Conservation (phyloP, 345 rosid species). For the Clarkia xantiana region DNA sequence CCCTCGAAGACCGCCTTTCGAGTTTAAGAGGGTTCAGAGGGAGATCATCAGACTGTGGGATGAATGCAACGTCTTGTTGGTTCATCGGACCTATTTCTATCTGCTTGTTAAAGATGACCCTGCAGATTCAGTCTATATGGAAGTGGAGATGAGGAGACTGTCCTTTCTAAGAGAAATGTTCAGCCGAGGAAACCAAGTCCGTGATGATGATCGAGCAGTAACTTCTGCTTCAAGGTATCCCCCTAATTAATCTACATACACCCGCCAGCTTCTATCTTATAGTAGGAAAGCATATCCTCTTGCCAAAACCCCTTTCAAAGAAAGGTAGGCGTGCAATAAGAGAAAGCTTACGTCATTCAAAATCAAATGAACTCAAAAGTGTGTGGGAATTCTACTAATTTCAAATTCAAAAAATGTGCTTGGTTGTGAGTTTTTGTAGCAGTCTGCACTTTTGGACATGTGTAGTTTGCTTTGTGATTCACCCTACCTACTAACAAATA, state of each 20-base stretch:
- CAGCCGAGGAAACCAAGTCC: constrained; percentile 25
- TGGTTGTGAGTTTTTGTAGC: too few relatives aligned
- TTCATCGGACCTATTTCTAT: constrained; percentile 85
- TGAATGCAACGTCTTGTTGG: constrained; percentile 56
- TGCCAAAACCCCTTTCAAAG: too few relatives aligned
- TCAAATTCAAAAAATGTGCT: too few relatives aligned
- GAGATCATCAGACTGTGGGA: constrained; percentile 83
- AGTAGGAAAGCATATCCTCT: too few relatives aligned
- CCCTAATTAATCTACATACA: too few relatives aligned
- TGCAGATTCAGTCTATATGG: constrained; percentile 69
- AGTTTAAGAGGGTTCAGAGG: constrained; percentile 51
- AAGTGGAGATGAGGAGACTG: constrained; percentile 70
- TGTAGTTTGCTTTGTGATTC: neutral
- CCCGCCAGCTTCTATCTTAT: too few relatives aligned
- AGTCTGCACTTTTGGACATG: too few relatives aligned
- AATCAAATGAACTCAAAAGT: too few relatives aligned
- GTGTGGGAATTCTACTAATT: too few relatives aligned
- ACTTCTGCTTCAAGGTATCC: constrained; percentile 43
- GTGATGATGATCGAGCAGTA: constrained; percentile 33
- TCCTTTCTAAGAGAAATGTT: constrained; percentile 48
- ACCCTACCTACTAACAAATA: too few relatives aligned
- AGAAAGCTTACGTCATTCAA: too few relatives aligned
- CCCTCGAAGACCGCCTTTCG: constrained; percentile 34
- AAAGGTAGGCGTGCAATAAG: too few relatives aligned
- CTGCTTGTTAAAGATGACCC: constrained; percentile 70